Conservation (phyloP, 2,329 filamentous ascomycete genomes). For the Aureobasidium namibiae region DNA sequence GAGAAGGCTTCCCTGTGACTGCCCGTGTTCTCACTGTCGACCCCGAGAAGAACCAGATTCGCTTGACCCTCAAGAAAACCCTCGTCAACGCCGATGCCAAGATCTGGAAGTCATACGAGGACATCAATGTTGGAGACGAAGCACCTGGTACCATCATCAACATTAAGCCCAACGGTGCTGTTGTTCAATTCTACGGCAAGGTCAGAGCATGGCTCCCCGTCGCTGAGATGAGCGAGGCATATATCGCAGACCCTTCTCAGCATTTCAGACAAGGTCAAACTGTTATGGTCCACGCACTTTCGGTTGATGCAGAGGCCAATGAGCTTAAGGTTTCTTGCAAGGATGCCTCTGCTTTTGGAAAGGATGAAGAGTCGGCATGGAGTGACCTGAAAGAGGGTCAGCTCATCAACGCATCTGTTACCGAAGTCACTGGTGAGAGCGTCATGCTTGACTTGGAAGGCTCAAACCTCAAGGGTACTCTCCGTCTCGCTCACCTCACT, state of each 20-base stretch:
- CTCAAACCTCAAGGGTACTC: constrained; percentile 65
- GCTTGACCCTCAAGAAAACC: constrained; percentile 88
- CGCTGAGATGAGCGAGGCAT: constrained; percentile 96
- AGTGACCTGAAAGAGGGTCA: constrained; percentile 65
- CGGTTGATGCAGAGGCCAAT: constrained; percentile 61
- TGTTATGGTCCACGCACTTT: constrained; percentile 80
- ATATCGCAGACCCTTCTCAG: constrained; percentile 77
- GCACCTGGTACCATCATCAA: constrained; percentile 82
- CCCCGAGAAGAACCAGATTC: constrained; percentile 65
- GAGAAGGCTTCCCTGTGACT: constrained; percentile 75
- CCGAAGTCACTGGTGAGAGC: constrained; percentile 36
- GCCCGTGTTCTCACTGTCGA: constrained; percentile 78
- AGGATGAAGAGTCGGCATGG: constrained; percentile 65
- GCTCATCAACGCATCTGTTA: constrained; percentile 63
- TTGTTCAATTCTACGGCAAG: constrained; percentile 84
- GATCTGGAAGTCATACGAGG: constrained; percentile 70
- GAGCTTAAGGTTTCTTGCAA: constrained; percentile 88
- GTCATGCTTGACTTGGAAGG: constrained; percentile 63
- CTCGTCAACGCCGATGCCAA: constrained; percentile 79
- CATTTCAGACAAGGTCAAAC: constrained; percentile 90
- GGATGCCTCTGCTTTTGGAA: constrained; percentile 70
- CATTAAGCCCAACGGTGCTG: constrained; percentile 67
- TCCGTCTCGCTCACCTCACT: constrained; percentile 70
- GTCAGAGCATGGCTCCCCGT: constrained; percentile 83
- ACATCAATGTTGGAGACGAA: constrained; percentile 65